Conservation (phyloP, 2,329 filamentous ascomycete genomes). For the Hypoxylon sp. region DNA sequence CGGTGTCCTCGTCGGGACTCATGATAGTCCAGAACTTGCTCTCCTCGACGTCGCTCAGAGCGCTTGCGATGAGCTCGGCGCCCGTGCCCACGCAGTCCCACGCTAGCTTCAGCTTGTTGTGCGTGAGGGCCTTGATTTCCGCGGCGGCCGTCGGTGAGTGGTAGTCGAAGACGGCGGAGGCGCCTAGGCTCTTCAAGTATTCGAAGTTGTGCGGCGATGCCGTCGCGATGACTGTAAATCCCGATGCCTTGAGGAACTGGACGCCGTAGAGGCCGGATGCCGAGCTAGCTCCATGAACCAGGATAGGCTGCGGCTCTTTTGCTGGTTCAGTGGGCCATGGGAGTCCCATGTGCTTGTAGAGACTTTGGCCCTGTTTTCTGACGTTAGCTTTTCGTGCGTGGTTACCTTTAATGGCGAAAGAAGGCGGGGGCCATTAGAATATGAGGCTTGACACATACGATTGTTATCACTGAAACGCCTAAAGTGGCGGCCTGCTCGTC, state of each 20-base stretch:
- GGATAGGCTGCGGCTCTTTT: slow-evolving; percentile 57
- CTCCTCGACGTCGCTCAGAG: slow-evolving; percentile 50
- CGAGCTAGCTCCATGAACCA: slow-evolving; percentile 67
- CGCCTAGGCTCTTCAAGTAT: slow-evolving; percentile 54
- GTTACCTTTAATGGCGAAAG: not conserved
- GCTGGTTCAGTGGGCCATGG: slow-evolving; percentile 61
- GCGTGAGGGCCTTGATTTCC: slow-evolving; percentile 47
- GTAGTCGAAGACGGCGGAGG: slow-evolving; percentile 55
- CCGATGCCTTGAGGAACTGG: slow-evolving; percentile 61
- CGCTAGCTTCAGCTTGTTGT: slow-evolving; percentile 47
- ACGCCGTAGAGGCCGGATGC: slow-evolving; percentile 69
- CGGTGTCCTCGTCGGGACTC: slow-evolving; percentile 56
- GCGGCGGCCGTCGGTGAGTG: slow-evolving; percentile 42
- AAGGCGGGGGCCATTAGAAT: not conserved
- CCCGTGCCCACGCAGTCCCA: slow-evolving; percentile 57
- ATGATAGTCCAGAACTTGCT: slow-evolving; percentile 61
- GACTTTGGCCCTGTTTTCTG: slow-evolving; percentile 59
- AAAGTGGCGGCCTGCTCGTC: slow-evolving; percentile 64
- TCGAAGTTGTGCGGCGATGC: slow-evolving; percentile 58
- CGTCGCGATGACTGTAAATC: slow-evolving; percentile 59
- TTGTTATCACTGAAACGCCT: slow-evolving; percentile 60
- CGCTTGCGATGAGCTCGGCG: slow-evolving; percentile 53
- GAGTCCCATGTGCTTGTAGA: slow-evolving; percentile 63
- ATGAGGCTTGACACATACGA: slow-evolving; percentile 50
- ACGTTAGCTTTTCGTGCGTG: not conserved